Conservation (phyloP, 2,329 filamentous ascomycete species). For the Triangularia verruculosa region DNA sequence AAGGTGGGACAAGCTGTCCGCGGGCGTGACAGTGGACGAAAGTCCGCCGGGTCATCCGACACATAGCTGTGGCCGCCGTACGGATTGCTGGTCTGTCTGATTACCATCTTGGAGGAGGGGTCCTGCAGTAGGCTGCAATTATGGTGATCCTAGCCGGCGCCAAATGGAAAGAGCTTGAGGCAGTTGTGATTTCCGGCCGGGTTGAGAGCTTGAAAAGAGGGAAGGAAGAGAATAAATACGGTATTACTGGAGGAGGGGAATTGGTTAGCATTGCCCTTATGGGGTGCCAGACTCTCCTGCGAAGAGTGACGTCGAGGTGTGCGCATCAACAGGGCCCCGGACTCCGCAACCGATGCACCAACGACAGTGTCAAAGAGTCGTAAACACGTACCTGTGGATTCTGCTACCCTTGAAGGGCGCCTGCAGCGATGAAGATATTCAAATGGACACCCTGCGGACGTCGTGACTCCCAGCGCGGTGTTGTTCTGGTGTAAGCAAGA, state of each 20-base stretch:
- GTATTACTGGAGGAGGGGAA: background rate
- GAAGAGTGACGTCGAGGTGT: background rate
- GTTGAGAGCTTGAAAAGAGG: background rate
- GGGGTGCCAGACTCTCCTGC: background rate
- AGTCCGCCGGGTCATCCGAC: background rate
- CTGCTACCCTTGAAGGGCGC: background rate
- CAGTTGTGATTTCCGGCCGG: background rate
- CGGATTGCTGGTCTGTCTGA: conserved; percentile 12
- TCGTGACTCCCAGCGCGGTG: no score
- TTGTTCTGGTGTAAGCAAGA: no score
- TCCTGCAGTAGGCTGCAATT: background rate
- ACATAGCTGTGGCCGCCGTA: conserved; percentile 12
- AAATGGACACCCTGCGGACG: no score
- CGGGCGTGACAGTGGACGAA: background rate
- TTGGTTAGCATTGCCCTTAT: background rate
- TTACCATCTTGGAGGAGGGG: background rate
- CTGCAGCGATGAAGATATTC: no score
- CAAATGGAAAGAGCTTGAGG: background rate
- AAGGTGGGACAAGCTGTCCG: background rate
- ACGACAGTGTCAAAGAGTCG: background rate
- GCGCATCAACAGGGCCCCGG: background rate
- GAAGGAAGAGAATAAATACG: background rate
- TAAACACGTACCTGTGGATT: background rate
- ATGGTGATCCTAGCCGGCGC: background rate
- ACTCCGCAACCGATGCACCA: background rate